Conservation (phyloP, 306 rosid species). For the Casuarina glauca region DNA sequence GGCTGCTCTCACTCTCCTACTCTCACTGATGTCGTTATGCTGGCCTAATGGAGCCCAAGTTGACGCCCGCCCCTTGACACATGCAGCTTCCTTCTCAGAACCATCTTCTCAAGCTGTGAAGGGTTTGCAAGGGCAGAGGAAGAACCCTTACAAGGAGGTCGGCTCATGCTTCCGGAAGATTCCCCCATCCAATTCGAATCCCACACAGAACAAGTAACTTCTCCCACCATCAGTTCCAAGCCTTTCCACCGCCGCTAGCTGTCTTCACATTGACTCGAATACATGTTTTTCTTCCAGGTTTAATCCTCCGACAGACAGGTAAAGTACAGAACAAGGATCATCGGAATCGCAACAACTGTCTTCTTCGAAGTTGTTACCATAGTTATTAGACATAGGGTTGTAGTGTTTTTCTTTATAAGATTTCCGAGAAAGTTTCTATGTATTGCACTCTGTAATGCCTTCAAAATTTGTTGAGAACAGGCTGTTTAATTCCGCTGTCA, state of each 20-base stretch:
- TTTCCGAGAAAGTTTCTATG: slow-evolving; percentile 12
- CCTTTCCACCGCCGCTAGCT: slow-evolving; percentile 27
- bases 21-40: slow-evolving; percentile 42
- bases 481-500: slow-evolving; percentile 18
- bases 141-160: slow-evolving; percentile 44
- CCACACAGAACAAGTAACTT: slow-evolving; percentile 67
- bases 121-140: slow-evolving; percentile 36
- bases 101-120: slow-evolving; percentile 37
- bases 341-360: slow-evolving; percentile 15
- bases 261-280: slow-evolving; percentile 26
- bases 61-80: slow-evolving; percentile 27
- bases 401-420: slow-evolving; percentile 19
- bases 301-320: slow-evolving; percentile 44
- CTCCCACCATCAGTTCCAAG: slow-evolving; percentile 27
- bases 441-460: slow-evolving; percentile 35
- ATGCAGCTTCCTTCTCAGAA: slow-evolving; percentile 29
- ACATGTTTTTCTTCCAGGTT: slow-evolving; percentile 46
- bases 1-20: slow-evolving; percentile 46
- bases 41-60: slow-evolving; percentile 31
- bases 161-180: slow-evolving; percentile 52
- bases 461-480: slow-evolving; percentile 15
- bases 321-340: slow-evolving; percentile 26
- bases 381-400: slow-evolving; percentile 18
- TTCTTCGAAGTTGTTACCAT: background rate
- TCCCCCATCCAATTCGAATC: slow-evolving; percentile 66